Base-by-base conservation (phyloP, 306 rosid species). In the Comarum palustre region DNA sequence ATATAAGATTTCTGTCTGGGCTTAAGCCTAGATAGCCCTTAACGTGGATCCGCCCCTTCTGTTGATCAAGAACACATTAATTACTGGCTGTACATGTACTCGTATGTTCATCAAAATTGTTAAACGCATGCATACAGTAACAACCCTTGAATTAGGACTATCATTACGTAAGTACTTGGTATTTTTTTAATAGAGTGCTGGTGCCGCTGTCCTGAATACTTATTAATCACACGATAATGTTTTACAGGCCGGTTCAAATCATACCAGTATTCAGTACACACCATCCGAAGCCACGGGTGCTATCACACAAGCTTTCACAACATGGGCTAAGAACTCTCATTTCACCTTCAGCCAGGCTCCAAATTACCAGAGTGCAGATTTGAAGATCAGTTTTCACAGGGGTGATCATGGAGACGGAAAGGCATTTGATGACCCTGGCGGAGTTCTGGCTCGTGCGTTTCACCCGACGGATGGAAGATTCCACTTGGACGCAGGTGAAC, bases 401-500 rank as follows among this genome's bases (percentile, higher is more conserved):
- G 32, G 62, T 11, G 32, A 24, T 11, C 62, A 55, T 55, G 62
- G 62, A 24, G 62, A 11, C 62, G 17, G 32, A 2, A 10, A 3
- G 4, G 15, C 62, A 12, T 55, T 55, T 55, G 62, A 25, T 22
- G 62, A 34, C 2, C 6, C 31, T 0, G 60, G 13, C 6, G 31
- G 31, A 22, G n/a, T 29, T 0, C 16, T 74, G 22, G 84, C 84
- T 9, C 87, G 80, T 8, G 68, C 84, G 0, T 84, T 77, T 32
- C 2, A 73, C 0, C 87, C 80, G 0, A 27, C 73, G 0, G 69
- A 84, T 62, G 87, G 87, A 45, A 76, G 81, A 75, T 22, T 81
- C 8, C 85, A 84, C 24, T 75, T n/a, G n/a, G 85, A 84, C n/a
- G 74, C 51, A 0, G 83, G 72, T 10, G 87, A 77, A 45, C 0